Evolutionary conservation across 2,329 filamentous ascomycete species (phyloP), one percentile per base, ranked within the genome.

Genomic region (Emergomyces pasteurianus): DNA sequence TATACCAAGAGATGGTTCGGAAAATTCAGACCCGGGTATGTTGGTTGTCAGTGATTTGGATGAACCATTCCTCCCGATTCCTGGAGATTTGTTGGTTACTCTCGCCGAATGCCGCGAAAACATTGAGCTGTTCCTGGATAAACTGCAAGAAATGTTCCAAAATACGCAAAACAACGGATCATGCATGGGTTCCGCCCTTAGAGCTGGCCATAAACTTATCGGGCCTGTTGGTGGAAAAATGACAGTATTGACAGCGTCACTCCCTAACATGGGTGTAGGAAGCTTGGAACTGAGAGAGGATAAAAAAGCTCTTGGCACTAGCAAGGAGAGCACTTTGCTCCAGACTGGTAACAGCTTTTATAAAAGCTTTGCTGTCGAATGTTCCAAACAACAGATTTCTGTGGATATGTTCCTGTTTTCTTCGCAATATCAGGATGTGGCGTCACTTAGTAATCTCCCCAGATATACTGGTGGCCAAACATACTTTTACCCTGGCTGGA

Each of bases 351-450:
- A 91, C 78, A 91, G 89, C 71, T 99, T 97, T 76, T 99, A 97
- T 82, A 99, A 99, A 81, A 95, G 90, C 69, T 99, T 99, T 70
- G 94, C 94, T 0, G 94, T 99, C 2, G 94, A 99, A 73, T 99
- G 94, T 76, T 96, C 92, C 43, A 99, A 99, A 80, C 95, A 95
- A 67, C 94, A 99, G 75, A 94, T 99, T 34, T 97, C 92, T 0
- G 91, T 99, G 67, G 92, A 96, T 73, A 96, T 96, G 92, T 96
- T 96, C 79, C 80, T 96, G 58, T 96, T 96, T 78, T 94, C 90
- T 3, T 92, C 90, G 18, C 89, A 94, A 72, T 96, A 99, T 74
- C 94, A 97, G 75, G 94, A 99, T 72, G 94, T 99, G 58, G 94
- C 94, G 5, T 96, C 92, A 38, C 81, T 99, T 59, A 96, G 91